Base-by-base conservation (phyloP, 306 rosid species). In the Trifolium dubium region DNA sequence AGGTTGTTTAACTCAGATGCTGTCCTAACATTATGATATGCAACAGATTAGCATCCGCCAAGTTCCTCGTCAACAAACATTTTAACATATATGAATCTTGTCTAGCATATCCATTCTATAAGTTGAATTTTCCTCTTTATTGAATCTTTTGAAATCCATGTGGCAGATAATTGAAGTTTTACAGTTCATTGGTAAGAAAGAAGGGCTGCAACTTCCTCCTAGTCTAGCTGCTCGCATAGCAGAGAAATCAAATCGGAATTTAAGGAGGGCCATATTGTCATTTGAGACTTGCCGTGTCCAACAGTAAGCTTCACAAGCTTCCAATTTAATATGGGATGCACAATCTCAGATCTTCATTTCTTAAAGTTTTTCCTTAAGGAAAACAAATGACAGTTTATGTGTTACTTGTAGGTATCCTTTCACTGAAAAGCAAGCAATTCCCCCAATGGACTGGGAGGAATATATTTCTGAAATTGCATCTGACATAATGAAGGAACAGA, bases 371-470 rank as follows among this genome's bases (percentile, higher is more conserved):
- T 40, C 61, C 69, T 62, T 58, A 46, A 18, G 34, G 71, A 40
- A 23, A 37, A 73, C 63, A 75, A 34, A 74, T 78, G 74, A 86
- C 67, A 19, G 15, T 63, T 77, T 12, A 2, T 32, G 32, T 71
- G 56, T 69, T 80, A 73, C 75, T 73, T 80, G 62, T 65, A 93
- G 98, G 81, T 93, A 93, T 88, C 98, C 98, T 61, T 91, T 93
- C 80, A 81, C 83, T 43, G 70, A 79, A 67, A 88, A 86, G 77
- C 97, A 93, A 77, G 44, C 83, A 63, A 91, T 93, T 77, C 54
- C 97, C 59, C 93, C 91, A 64, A 89, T 91, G 97, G 97, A 93
- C 80, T 93, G 97, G 98, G 98, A 93, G 77, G 98, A 93, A 80
- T 91, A 91, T 79, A 78, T 91, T 69, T 78, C 84, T 47, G 97